These are phyloP conservation scores for Aspergillus tamarii DNA, from an alignment of 2,329 filamentous ascomycete genomes.

Conservation along the genomic window DNA sequence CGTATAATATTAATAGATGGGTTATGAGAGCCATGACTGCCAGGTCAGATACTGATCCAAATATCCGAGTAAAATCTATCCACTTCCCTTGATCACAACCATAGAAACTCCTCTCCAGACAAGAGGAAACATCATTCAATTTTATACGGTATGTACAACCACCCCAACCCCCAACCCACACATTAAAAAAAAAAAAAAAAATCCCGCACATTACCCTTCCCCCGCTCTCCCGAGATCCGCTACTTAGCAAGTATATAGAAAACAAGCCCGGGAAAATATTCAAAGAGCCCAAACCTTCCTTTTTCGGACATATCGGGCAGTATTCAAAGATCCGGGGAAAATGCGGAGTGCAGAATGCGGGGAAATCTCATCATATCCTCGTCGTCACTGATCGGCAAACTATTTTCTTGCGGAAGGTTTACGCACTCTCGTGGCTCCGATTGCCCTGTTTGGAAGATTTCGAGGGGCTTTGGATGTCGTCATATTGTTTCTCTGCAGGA, in stretches of 20 bases:
- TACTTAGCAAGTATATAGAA: not conserved
- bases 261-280: not conserved
- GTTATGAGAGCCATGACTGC: not conserved
- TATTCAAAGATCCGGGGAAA: not conserved
- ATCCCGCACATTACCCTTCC: too few species aligned
- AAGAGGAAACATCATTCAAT: not conserved
- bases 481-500: not conserved
- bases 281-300: not conserved
- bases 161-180: too few species aligned
- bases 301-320: not conserved
- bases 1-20: not conserved
- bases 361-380: not conserved
- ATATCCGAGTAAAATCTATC: not conserved
- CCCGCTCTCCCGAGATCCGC: too few species aligned
- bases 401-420: not conserved
- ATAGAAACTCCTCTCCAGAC: not conserved
- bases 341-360: slow-evolving; percentile 6
- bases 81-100: not conserved
- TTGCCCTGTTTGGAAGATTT: not conserved
- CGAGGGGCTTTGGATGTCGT: not conserved
- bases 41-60: too few species aligned
- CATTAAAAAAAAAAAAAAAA: not conserved
- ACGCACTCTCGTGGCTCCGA: not conserved
- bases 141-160: not conserved
- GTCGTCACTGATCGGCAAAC: not conserved